A percentile compares a stretch with the other conserved stretches of the same genome.
Conservation (phyloP, 2,329 filamentous ascomycete species). For the Beauveria pseudobassiana region DNA sequence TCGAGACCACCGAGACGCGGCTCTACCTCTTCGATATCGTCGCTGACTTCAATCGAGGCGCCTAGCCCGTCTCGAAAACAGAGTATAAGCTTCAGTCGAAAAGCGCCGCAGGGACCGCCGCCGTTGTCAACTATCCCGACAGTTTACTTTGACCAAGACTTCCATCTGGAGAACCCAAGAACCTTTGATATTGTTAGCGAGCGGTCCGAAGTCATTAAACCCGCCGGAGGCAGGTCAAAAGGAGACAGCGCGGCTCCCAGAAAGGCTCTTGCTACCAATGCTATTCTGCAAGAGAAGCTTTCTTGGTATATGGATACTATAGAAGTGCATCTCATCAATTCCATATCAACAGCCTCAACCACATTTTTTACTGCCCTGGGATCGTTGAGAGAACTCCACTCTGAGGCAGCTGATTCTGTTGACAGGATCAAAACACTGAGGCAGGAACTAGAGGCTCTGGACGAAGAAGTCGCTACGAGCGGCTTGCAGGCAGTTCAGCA, state of each 20-base stretch:
- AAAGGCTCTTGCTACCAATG: conserved; percentile 90
- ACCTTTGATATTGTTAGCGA: conserved; percentile 97
- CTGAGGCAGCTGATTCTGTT: conserved; percentile 87
- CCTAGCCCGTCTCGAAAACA: conserved; percentile 35
- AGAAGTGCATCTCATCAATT: conserved; percentile 92
- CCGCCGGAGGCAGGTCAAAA: conserved; percentile 49
- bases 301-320: conserved; percentile 99
- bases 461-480: conserved; percentile 77
- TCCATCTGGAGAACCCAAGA: conserved; percentile 89
- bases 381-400: conserved; percentile 82
- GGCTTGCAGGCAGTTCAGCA: conserved; percentile 83
- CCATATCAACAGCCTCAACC: conserved; percentile 89
- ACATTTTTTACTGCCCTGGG: conserved; percentile 95
- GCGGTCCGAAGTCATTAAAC: conserved; percentile 86
- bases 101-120: conserved; percentile 63
- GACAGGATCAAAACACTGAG: conserved; percentile 74
- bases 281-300: conserved; percentile 93
- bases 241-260: conserved; percentile 43
- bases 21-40: conserved; percentile 38
- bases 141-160: conserved; percentile 92
- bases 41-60: conserved; percentile 42
- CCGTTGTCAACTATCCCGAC: conserved; percentile 85
- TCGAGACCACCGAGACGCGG: conserved; percentile 23
- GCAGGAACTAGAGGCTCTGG: conserved; percentile 70
- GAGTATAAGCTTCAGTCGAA: conserved; percentile 44